These are phyloP conservation scores for Pleurotus sapidus DNA, from an alignment of 768 basidiomycete genomes.

Conservation along the genomic window DNA sequence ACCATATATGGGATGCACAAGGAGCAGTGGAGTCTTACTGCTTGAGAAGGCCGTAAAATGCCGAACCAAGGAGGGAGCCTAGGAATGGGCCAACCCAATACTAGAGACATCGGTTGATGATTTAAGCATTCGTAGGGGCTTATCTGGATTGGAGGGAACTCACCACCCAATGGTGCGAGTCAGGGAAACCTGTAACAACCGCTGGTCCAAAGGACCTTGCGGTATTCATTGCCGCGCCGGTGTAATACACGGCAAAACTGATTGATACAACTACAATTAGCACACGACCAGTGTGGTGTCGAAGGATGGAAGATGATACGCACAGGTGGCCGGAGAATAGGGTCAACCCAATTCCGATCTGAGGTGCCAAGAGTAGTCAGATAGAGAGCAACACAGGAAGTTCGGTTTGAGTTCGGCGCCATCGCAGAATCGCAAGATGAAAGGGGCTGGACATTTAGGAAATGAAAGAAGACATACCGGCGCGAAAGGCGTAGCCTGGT, in stretches of 20 bases:
- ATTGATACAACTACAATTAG: background rate
- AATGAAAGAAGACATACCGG: conserved; percentile 38
- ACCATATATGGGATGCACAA: background rate
- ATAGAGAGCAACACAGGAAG: background rate
- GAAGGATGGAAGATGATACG: conserved; percentile 12
- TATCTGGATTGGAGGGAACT: conserved; percentile 15
- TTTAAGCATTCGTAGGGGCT: background rate
- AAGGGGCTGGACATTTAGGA: background rate
- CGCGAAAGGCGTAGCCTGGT: conserved; percentile 61
- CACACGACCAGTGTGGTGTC: background rate
- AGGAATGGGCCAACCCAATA: conserved; percentile 74
- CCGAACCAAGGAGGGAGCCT: conserved; percentile 58
- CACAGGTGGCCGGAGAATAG: conserved; percentile 63
- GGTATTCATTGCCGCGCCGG: conserved; percentile 67
- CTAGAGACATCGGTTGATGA: conserved; percentile 24
- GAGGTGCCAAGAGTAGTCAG: conserved; percentile 5
- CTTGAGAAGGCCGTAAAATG: conserved; percentile 58
- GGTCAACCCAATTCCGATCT: conserved; percentile 67
- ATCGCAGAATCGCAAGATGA: no score
- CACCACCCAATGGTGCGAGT: conserved; percentile 59
- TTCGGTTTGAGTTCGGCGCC: background rate
- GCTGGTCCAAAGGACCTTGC: conserved; percentile 72
- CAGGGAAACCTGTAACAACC: conserved; percentile 57
- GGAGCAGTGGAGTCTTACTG: conserved; percentile 21
- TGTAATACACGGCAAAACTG: conserved; percentile 61